Base-by-base conservation (phyloP, 352 stramenopile genomes). In the Pythium periplocum region DNA sequence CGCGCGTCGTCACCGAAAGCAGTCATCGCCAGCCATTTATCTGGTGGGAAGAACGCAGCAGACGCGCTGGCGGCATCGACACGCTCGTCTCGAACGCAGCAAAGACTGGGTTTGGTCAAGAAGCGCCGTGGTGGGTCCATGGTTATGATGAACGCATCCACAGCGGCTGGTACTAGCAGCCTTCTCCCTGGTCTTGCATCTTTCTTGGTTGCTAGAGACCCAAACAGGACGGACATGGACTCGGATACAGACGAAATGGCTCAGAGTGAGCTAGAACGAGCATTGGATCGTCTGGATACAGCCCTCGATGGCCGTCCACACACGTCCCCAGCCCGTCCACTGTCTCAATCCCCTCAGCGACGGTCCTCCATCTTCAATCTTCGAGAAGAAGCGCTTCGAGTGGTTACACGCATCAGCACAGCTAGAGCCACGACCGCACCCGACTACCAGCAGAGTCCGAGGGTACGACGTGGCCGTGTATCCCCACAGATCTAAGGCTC, bases 1-100 rank as follows among this genome's bases (percentile, higher is more conserved):
- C 61, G 61, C 0, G 58, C 55, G 0, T 55, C 64, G 37, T 69
- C 60, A 7, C 40, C 46, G 2, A 64, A 64, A 35, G 46, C 48
- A 8, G 59, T 45, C 6, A 61, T 66, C 36, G 51, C 61, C 30
- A 30, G 61, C 7, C 59, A 66, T 33, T 39, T 66, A 30, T 40
- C 53, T 31, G 48, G 52, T 6, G 17, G 17, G 17, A 26, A 26
- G 17, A 26, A 26, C 17, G 17, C 17, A 26, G 17, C 17, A 26
- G 17, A 26, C 0, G 17, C 17, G 17, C 17, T 26, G 17, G 17
- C 17, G 17, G 17, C 17, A 26, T 26, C 17, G 17, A 26, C 17
- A 26, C 17, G 17, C 17, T 26, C 17, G 17, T 26, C 17, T 26
- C 17, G 17, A 26, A 26, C 17, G 17, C 17, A 26, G 17, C 17